phyloP scores from a whole-genome alignment of 306 rosid species.

The Citrullus mucosospermus region DNA sequence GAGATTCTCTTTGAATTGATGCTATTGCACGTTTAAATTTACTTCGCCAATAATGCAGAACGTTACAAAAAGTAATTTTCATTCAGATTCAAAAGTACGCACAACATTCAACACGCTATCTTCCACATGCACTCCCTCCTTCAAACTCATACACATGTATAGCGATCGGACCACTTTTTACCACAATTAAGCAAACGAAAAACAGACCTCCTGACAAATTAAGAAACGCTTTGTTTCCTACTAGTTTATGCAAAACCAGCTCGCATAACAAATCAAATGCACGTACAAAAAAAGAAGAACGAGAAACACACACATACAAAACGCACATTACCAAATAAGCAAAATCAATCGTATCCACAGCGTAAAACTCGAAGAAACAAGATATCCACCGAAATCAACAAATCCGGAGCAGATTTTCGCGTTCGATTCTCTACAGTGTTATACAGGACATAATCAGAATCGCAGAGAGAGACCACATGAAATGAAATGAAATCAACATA shows the following conservation, averaged over 20 bases:
- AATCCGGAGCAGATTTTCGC: not conserved
- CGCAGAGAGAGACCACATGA: not conserved
- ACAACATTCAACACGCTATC: not conserved
- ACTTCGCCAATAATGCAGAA: not conserved
- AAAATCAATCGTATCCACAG: not conserved
- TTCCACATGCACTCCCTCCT: not conserved
- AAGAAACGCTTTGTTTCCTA: not conserved
- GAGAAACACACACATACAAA: not conserved
- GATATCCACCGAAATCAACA: not conserved
- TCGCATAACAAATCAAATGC: not conserved
- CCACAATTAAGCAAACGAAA: not conserved
- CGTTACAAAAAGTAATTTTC: not conserved
- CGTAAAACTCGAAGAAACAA: not conserved
- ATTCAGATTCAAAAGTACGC: not conserved
- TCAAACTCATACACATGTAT: not conserved
- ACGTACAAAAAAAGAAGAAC: not conserved
- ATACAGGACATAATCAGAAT: not conserved
- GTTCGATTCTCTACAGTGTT: not conserved
- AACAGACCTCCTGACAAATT: not conserved
- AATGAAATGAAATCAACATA: not conserved
- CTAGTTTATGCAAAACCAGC: not conserved
- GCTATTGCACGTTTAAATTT: not conserved
- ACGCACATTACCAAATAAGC: not conserved
- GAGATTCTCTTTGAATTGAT: not conserved
- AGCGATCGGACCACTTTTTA: not conserved